These are phyloP conservation scores for Leccinum subtestaceum DNA, from an alignment of 768 basidiomycete genomes.

Conservation along the genomic window DNA sequence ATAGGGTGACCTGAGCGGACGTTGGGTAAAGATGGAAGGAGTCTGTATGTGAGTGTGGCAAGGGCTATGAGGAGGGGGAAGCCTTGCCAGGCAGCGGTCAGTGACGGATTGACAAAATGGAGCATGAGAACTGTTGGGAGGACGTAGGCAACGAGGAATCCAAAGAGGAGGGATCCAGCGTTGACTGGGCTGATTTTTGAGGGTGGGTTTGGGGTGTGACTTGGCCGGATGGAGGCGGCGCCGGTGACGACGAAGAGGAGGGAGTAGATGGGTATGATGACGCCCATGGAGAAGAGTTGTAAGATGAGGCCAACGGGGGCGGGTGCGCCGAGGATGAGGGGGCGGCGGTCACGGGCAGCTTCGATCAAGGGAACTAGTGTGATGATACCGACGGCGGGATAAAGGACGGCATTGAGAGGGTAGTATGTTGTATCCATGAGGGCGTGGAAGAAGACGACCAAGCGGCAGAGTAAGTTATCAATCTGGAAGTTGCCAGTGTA, in stretches of 20 bases:
- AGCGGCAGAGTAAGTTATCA: conserved; percentile 41
- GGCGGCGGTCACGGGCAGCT: conserved; percentile 38
- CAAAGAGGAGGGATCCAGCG: conserved; percentile 53
- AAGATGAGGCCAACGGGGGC: conserved; percentile 39
- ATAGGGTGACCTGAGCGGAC: conserved; percentile 21
- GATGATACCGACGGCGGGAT: conserved; percentile 10
- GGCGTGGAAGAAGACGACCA: conserved; percentile 48
- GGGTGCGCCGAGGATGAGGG: conserved; percentile 39
- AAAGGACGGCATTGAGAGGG: conserved; percentile 17
- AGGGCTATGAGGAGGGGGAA: conserved; percentile 49
- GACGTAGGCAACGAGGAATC: conserved; percentile 40
- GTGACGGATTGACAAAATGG: conserved; percentile 36
- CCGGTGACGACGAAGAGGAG: conserved; percentile 43
- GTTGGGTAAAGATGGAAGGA: conserved; percentile 28
- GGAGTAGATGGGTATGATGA: conserved; percentile 48
- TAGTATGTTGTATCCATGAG: conserved; percentile 15
- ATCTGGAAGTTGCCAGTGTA: conserved; percentile 38
- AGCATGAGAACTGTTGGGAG: conserved; percentile 50
- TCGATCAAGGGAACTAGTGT: conserved; percentile 46
- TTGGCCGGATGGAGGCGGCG: conserved; percentile 17
- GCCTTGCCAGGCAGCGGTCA: conserved; percentile 55
- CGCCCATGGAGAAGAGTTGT: conserved; percentile 43
- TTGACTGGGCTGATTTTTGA: conserved; percentile 41
- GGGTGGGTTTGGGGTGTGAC: conserved; percentile 2
- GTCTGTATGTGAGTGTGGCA: conserved; percentile 38